These are phyloP conservation scores for Galerina marginata DNA, from an alignment of 768 basidiomycete genomes.

Conservation along the genomic window DNA sequence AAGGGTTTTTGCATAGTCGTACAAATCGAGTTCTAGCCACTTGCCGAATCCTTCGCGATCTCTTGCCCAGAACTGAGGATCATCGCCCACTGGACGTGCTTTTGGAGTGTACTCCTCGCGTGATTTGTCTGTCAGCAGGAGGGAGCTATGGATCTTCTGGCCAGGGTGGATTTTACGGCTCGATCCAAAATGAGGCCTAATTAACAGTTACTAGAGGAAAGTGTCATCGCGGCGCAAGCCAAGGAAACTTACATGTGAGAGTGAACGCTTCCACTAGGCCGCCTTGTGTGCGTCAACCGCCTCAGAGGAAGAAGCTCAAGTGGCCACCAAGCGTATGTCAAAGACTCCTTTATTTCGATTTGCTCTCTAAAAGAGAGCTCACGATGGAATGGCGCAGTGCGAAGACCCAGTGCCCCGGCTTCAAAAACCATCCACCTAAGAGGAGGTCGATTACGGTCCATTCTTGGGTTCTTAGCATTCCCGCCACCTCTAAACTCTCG, in stretches of 20 bases:
- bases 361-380: constrained; percentile 6
- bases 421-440: constrained; percentile 30
- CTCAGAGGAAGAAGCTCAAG: constrained; percentile 19
- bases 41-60: background rate
- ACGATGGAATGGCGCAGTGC: constrained; percentile 4
- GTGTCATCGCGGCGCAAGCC: background rate
- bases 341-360: constrained; percentile 21
- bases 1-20: background rate
- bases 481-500: constrained; percentile 21
- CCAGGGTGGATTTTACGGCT: constrained; percentile 20
- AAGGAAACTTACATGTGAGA: constrained; percentile 11
- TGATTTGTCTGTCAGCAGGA: background rate
- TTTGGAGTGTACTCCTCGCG: constrained; percentile 13
- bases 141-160: constrained; percentile 24
- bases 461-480: constrained; percentile 17
- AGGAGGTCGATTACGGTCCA: constrained; percentile 24
- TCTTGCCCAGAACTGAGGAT: constrained; percentile 4
- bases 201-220: background rate
- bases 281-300: constrained; percentile 1
- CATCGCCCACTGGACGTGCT: constrained; percentile 10
- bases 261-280: background rate
- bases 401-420: constrained; percentile 24
- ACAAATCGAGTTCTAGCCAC: constrained; percentile 18
- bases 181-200: constrained; percentile 21
- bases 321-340: constrained; percentile 19